Base-by-base conservation (phyloP, 2,329 filamentous ascomycete species). In the Beauveria scarabaeidicola region DNA sequence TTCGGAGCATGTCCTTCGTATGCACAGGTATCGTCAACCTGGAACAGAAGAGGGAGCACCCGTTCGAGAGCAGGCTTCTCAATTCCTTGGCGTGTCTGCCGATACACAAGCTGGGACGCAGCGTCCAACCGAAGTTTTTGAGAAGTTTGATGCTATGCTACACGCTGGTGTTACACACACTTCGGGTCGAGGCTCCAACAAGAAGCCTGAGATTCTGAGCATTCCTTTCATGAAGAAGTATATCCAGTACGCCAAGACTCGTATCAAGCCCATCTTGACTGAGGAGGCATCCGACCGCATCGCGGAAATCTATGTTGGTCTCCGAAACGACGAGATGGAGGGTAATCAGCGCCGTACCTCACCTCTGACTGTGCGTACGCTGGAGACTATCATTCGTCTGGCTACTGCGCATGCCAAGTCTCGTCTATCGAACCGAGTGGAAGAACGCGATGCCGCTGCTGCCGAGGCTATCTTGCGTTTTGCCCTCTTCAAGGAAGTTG, bases 201-300 rank as follows among this genome's bases (percentile, higher is more conserved):
- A 89, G 72, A 88, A 88, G 64, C 84, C 89, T 5, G 91, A 97
- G 72, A 90, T 99, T 15, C 79, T 99, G 58, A 96, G 90, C 75
- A 97, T 99, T 62, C 90, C 92, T 0, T 99, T 99, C 75, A 91
- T 99, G 79, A 99, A 99, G 78, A 99, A 99, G 76, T 99, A 97
- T 73, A 95, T 99, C 50, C 94, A 99, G 71, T 99, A 99, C 73
- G 91, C 94, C 64, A 99, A 99, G 78, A 89, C 84, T 40, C 81
- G 94, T 69, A 83, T 96, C 69, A 95, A 91, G 81, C 94, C 94
- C 0, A 79, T 96, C 44, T 78, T 99, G 63, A 96, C 92, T 0
- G 91, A 94, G 69, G 91, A 91, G 48, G 93, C 94, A 6, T 90
- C 91, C 11, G 91, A 97, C 66, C 90, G 95, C 64, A 96, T 99